phyloP scores from a whole-genome alignment of 2,329 filamentous ascomycete genomes.

The Trichoderma koningii region DNA sequence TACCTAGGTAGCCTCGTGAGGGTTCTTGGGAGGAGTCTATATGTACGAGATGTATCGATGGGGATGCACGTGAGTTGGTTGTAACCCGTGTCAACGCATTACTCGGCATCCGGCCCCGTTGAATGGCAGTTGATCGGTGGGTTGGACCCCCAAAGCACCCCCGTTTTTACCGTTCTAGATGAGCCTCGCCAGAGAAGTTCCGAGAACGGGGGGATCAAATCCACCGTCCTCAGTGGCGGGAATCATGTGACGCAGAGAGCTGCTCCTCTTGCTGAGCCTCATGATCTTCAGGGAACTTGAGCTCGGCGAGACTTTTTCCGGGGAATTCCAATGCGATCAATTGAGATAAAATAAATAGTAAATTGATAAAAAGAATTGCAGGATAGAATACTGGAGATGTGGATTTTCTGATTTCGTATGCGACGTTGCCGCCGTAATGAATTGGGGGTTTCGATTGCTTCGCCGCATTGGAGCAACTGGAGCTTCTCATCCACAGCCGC shows the following conservation, averaged over 20 bases:
- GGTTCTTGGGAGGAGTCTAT: background rate
- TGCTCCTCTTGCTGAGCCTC: slow-evolving; percentile 1
- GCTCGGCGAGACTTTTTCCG: background rate
- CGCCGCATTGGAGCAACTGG: background rate
- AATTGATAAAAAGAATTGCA: background rate
- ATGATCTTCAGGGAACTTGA: slow-evolving; percentile 1
- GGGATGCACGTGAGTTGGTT: background rate
- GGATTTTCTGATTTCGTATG: background rate
- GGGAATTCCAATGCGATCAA: background rate
- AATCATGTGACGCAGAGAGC: slow-evolving; percentile 2
- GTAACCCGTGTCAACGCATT: background rate
- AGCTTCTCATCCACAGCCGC: background rate
- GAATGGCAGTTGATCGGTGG: background rate
- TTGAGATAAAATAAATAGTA: background rate
- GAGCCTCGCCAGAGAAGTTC: background rate
- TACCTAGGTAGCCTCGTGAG: background rate
- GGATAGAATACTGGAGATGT: background rate
- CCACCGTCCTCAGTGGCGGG: slow-evolving; percentile 6
- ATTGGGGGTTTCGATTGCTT: background rate
- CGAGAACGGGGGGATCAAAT: background rate
- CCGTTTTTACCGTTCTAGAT: slow-evolving; percentile 1
- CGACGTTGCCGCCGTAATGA: background rate
- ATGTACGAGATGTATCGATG: background rate
- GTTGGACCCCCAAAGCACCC: background rate
- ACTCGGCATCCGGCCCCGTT: background rate